Conservation (phyloP, 495 filamentous ascomycete species). For the Trichoderma virens region DNA sequence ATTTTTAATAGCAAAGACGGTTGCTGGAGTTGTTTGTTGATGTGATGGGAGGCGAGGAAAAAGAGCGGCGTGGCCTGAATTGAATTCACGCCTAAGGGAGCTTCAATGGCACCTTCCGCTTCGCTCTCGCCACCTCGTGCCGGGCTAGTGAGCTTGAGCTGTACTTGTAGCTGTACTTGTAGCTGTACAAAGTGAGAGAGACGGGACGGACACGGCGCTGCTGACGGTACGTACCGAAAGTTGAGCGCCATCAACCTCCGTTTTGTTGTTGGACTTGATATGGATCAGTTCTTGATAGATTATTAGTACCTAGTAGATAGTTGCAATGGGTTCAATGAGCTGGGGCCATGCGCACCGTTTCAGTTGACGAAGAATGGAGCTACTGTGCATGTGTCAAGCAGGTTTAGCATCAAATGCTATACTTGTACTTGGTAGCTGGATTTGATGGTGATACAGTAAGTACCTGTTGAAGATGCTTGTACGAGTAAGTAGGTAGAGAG, state of each 20-base stretch:
- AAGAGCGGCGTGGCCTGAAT: background rate
- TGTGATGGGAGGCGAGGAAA: background rate
- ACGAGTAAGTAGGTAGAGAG: no score
- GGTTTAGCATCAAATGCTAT: no score
- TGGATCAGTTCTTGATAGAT: no score
- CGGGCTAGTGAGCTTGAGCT: background rate
- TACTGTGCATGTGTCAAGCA: no score
- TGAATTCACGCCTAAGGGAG: background rate
- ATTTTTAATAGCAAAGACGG: no score
- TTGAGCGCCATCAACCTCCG: background rate
- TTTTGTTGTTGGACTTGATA: no score
- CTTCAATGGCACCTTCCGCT: background rate
- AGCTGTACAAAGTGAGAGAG: no score
- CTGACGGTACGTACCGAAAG: conserved; percentile 7
- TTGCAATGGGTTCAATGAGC: background rate
- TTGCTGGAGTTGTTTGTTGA: background rate
- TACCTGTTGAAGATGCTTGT: no score
- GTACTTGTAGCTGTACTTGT: background rate
- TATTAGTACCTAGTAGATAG: background rate
- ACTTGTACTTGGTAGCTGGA: no score
- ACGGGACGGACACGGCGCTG: conserved; percentile 1
- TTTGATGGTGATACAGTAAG: no score
- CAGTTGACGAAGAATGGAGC: background rate
- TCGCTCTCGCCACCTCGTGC: background rate
- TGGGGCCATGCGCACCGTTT: background rate